Conservation (phyloP, 345 rosid genomes). For the Noccaea caerulescens region DNA sequence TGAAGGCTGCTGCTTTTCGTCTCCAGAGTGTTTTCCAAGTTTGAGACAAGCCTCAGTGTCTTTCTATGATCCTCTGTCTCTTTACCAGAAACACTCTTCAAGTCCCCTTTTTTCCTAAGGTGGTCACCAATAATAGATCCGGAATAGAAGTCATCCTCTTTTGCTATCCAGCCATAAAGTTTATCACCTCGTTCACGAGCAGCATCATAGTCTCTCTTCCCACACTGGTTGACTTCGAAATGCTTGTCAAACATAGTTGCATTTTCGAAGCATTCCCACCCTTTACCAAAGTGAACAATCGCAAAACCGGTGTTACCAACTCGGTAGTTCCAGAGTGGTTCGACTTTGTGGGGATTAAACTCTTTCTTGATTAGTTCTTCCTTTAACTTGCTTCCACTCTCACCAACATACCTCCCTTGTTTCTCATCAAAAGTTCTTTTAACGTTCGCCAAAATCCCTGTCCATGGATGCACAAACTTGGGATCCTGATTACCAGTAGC, state of each 20-base stretch:
- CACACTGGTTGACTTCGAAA: constrained; percentile 50
- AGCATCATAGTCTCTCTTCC: constrained; percentile 53
- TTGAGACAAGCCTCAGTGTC: constrained; percentile 48
- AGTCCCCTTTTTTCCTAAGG: constrained; percentile 60
- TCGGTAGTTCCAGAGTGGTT: constrained; percentile 57
- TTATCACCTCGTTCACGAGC: constrained; percentile 43
- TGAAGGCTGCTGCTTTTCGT: constrained; percentile 45
- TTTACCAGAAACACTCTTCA: constrained; percentile 60
- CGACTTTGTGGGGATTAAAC: constrained; percentile 62
- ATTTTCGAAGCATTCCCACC: constrained; percentile 64
- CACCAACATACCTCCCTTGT: constrained; percentile 50
- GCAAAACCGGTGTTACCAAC: constrained; percentile 69
- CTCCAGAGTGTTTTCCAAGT: constrained; percentile 53
- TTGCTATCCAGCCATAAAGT: constrained; percentile 79
- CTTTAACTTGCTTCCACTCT: constrained; percentile 60
- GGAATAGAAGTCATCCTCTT: constrained; percentile 57
- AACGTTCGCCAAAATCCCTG: constrained; percentile 73
- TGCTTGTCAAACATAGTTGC: constrained; percentile 65
- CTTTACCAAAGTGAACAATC: constrained; percentile 64
- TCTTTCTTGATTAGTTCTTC: constrained; percentile 59
- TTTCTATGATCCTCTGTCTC: constrained; percentile 58
- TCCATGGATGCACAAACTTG: constrained; percentile 70
- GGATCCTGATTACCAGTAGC: constrained; percentile 20
- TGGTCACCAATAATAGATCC: constrained; percentile 46
- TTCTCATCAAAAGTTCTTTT: constrained; percentile 40